Conservation (phyloP, 345 rosid genomes). For the Sonneratia caseolaris region DNA sequence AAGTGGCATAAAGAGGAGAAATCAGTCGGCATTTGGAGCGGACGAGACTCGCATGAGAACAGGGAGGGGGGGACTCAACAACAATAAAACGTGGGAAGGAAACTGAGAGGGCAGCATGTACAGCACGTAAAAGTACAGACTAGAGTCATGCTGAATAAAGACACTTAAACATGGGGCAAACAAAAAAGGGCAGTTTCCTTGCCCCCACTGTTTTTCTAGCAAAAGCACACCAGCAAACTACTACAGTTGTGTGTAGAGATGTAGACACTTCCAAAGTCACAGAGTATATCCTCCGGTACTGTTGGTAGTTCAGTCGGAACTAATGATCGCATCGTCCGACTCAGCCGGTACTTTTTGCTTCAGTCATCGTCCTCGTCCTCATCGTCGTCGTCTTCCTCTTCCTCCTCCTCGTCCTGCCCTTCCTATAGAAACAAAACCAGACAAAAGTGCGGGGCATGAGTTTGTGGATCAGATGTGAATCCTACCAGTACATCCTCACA, state of each 20-base stretch:
- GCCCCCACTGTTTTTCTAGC: neutral
- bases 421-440: conserved; percentile 5
- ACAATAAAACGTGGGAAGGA: too few species aligned
- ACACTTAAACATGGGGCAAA: neutral
- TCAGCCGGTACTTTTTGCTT: neutral
- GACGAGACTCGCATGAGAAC: too few species aligned
- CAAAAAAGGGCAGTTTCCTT: neutral
- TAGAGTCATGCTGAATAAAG: too few species aligned
- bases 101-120: neutral
- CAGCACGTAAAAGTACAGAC: too few species aligned
- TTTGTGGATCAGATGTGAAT: too few species aligned
- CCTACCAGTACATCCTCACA: too few species aligned
- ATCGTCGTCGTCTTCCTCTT: neutral
- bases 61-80: too few species aligned
- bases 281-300: neutral
- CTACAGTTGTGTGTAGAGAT: neutral
- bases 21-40: too few species aligned
- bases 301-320: neutral
- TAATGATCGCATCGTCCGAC: neutral
- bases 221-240: conserved; percentile 1
- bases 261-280: neutral
- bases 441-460: neutral
- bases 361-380: conserved; percentile 15
- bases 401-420: conserved; percentile 25
- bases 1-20: too few species aligned